Conservation (phyloP, 371 early-diverging fungal genomes). For the Choanephora cucurbitarum region DNA sequence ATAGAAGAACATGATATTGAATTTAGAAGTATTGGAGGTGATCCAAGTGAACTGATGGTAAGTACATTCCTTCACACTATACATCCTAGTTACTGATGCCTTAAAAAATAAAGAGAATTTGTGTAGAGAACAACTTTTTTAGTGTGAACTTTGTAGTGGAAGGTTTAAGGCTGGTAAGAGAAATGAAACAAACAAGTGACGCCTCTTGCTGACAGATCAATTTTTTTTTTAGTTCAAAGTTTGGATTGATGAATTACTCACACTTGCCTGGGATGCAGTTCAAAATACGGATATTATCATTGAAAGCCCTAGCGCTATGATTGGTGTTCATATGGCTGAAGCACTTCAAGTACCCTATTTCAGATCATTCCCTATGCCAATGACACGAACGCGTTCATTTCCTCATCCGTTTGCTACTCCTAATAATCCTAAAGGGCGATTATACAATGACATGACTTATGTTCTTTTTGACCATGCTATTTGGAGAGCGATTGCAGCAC, state of each 20-base stretch:
- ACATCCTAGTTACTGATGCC: too few species aligned
- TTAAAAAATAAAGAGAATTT: too few species aligned
- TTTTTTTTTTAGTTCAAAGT: conserved; percentile 56
- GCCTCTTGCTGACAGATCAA: background rate
- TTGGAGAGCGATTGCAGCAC: conserved; percentile 68
- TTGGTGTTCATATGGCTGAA: conserved; percentile 83
- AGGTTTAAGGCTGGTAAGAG: conserved; percentile 51
- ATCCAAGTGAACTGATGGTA: conserved; percentile 71
- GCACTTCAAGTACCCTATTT: conserved; percentile 74
- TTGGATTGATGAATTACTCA: conserved; percentile 77
- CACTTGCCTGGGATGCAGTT: conserved; percentile 71
- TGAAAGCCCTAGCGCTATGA: conserved; percentile 79
- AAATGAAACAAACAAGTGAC: too few species aligned
- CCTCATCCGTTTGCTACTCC: conserved; percentile 85
- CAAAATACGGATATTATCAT: conserved; percentile 76
- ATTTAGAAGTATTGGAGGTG: conserved; percentile 72
- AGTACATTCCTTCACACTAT: too few species aligned
- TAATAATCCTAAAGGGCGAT: conserved; percentile 60
- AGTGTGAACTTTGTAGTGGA: conserved; percentile 72
- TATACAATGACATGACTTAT: conserved; percentile 83
- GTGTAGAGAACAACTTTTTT: conserved; percentile 80
- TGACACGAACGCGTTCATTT: conserved; percentile 80
- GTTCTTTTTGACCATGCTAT: conserved; percentile 77
- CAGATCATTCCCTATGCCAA: conserved; percentile 79
- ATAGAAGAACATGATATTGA: conserved; percentile 77